A percentile compares a stretch with the other conserved stretches of the same genome.
Conservation (phyloP, 306 rosid species). For the Glycine latifolia region DNA sequence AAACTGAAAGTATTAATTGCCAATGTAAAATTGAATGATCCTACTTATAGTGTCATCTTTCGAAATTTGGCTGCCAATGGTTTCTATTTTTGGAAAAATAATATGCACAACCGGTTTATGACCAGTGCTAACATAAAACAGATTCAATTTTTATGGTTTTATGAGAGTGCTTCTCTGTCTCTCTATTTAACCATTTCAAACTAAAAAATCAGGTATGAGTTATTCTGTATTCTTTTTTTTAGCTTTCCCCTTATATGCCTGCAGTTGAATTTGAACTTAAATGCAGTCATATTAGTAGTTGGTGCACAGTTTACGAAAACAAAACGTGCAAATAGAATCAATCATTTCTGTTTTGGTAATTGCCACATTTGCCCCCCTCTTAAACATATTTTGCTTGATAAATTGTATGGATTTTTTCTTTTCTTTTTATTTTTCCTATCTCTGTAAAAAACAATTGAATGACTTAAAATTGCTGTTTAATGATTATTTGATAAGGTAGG, state of each 20-base stretch:
- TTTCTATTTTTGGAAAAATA: neutral
- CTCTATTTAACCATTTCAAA: neutral
- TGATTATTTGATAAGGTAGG: constrained; percentile 62
- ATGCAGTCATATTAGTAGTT: constrained; percentile 18
- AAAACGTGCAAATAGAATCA: neutral
- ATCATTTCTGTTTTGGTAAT: constrained; percentile 18
- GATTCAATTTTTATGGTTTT: constrained; percentile 1
- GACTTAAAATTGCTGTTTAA: constrained; percentile 47
- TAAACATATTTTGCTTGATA: constrained; percentile 9
- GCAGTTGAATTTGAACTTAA: constrained; percentile 26
- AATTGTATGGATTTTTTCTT: neutral
- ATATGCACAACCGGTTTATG: neutral
- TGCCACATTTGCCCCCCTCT: constrained; percentile 24
- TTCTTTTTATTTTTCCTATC: neutral
- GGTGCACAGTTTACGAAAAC: constrained; percentile 14
- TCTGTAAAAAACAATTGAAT: constrained; percentile 43
- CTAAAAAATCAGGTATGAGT: neutral
- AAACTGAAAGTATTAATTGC: constrained; percentile 14
- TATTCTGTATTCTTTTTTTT: neutral
- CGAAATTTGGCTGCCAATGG: neutral
- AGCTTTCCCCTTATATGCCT: constrained; percentile 14
- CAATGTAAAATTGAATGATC: constrained; percentile 1
- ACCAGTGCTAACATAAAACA: neutral
- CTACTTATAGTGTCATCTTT: constrained; percentile 8
- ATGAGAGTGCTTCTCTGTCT: neutral